A percentile compares a stretch with the other conserved stretches of the same genome.
Evolutionary conservation across 345 rosid genomes (phyloP).

Genomic region (Rhodamnia rubescens): DNA sequence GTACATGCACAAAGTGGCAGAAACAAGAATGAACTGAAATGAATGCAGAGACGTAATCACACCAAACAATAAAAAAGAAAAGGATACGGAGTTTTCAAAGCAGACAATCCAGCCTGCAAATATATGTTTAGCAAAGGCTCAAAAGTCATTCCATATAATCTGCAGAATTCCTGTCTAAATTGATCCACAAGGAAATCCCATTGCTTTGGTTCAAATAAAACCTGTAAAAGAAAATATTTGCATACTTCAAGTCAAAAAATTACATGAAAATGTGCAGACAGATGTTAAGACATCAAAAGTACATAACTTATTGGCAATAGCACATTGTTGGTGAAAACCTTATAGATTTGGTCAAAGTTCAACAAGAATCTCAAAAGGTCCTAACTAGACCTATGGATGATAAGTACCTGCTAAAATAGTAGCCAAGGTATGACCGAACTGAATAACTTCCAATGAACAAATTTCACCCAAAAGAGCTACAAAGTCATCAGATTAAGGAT

Average conservation of each 20-base stretch:
- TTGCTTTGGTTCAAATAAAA: constrained; percentile 73
- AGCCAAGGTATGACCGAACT: neutral
- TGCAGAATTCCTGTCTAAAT: constrained; percentile 89
- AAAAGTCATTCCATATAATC: constrained; percentile 87
- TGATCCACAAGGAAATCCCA: constrained; percentile 90
- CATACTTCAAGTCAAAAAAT: neutral
- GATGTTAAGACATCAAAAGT: neutral
- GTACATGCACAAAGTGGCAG: neutral
- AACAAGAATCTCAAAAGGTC: neutral
- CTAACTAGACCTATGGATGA: neutral
- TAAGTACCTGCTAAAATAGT: neutral
- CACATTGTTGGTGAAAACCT: neutral
- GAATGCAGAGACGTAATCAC: neutral
- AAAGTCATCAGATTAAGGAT: neutral
- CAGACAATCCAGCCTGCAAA: constrained; percentile 94
- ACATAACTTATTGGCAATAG: neutral
- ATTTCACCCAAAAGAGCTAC: neutral
- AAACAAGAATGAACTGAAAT: neutral
- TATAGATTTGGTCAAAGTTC: neutral
- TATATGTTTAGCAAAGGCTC: constrained; percentile 88
- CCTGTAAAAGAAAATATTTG: constrained; percentile 24
- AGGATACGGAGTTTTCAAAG: constrained; percentile 93
- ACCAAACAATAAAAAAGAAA: neutral
- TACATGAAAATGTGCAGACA: neutral
- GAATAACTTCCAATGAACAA: neutral